Evolutionary conservation across 306 rosid genomes (phyloP).

Genomic region (Cicer yamashitae): DNA sequence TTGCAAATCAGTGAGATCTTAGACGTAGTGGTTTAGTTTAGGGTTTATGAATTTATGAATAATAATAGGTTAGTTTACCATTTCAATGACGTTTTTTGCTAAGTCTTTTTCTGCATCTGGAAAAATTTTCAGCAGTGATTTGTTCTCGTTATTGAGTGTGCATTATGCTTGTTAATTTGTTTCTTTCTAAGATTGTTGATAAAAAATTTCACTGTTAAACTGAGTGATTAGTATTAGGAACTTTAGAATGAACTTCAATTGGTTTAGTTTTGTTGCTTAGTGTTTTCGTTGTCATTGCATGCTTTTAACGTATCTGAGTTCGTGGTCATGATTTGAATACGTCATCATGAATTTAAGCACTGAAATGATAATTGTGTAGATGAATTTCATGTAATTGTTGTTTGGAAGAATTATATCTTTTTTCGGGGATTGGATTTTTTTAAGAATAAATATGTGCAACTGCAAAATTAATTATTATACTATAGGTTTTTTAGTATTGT

Average conservation of each 20-base stretch:
- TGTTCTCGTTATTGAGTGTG: background rate
- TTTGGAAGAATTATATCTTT: background rate
- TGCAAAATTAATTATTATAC: background rate
- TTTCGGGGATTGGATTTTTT: constrained; percentile 16
- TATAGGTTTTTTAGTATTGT: background rate
- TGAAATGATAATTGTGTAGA: background rate
- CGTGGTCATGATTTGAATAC: background rate
- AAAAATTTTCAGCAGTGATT: constrained; percentile 13
- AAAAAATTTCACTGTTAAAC: background rate
- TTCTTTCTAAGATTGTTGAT: constrained; percentile 8
- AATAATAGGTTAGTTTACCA: background rate
- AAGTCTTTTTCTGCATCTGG: constrained; percentile 2
- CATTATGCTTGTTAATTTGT: background rate
- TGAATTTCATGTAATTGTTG: background rate
- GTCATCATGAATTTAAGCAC: background rate
- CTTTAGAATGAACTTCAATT: background rate
- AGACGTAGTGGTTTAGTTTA: background rate
- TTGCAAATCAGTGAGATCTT: constrained; percentile 41
- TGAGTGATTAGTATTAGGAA: background rate
- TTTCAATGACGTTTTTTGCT: background rate
- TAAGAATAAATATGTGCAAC: background rate
- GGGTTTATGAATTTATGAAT: no score
- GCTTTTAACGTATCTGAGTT: background rate
- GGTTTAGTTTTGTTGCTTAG: background rate
- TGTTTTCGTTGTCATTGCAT: constrained; percentile 12